A percentile compares a stretch with the other conserved stretches of the same genome.
phyloP scores from a whole-genome alignment of 2,329 filamentous ascomycete genomes.

The Colletotrichum sp. region DNA sequence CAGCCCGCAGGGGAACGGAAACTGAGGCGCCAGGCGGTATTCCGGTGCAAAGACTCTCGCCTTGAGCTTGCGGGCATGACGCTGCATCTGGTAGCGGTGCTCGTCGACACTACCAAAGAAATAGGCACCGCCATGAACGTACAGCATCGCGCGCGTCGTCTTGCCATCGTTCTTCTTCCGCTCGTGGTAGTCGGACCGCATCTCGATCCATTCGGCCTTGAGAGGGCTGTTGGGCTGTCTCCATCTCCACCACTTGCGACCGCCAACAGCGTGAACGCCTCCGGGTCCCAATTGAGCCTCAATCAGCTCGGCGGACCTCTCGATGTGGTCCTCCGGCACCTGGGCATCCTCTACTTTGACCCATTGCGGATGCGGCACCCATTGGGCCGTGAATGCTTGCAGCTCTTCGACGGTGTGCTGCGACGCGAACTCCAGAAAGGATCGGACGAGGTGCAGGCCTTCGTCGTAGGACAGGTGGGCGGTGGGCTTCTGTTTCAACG shows the following conservation, averaged over 20 bases:
- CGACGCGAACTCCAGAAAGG: slow-evolving; percentile 84
- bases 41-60: slow-evolving; percentile 85
- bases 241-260: slow-evolving; percentile 91
- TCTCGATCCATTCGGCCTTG: slow-evolving; percentile 94
- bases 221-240: slow-evolving; percentile 69
- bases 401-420: slow-evolving; percentile 92
- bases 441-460: slow-evolving; percentile 84
- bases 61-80: slow-evolving; percentile 92
- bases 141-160: slow-evolving; percentile 83
- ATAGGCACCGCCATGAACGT: slow-evolving; percentile 93
- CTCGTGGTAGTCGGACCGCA: slow-evolving; percentile 80
- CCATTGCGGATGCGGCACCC: slow-evolving; percentile 90
- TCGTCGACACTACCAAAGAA: slow-evolving; percentile 96
- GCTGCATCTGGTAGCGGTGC: slow-evolving; percentile 97
- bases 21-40: slow-evolving; percentile 91
- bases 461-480: slow-evolving; percentile 94
- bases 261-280: slow-evolving; percentile 79
- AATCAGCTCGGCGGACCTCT: slow-evolving; percentile 70
- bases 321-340: slow-evolving; percentile 69
- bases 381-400: slow-evolving; percentile 89
- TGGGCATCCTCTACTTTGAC: slow-evolving; percentile 75
- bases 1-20: slow-evolving; percentile 91
- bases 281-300: slow-evolving; percentile 77
- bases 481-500: slow-evolving; percentile 79
- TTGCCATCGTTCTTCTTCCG: slow-evolving; percentile 66